Evolutionary conservation across 768 basidiomycete genomes (phyloP).

Genomic region (Auricularia cornea): DNA sequence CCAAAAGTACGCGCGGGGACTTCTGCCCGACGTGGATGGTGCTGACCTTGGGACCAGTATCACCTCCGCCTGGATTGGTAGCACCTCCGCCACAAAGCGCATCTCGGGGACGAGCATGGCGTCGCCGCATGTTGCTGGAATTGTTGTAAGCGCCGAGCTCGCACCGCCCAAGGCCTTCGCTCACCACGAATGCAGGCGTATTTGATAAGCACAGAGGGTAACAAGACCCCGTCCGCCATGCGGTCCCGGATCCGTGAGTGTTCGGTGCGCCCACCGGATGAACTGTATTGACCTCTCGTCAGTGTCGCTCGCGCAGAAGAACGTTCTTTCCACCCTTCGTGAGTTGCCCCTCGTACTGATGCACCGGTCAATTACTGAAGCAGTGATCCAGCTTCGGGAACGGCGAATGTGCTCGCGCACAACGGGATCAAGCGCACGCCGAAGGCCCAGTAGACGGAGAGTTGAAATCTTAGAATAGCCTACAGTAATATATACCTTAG

Average conservation of each 20-base stretch:
- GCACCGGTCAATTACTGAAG: too few species aligned
- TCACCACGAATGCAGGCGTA: not conserved
- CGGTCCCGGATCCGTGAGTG: not conserved
- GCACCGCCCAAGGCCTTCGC: not conserved
- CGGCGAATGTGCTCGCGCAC: not conserved
- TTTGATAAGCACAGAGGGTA: not conserved
- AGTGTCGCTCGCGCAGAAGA: not conserved
- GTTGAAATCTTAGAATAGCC: too few species aligned
- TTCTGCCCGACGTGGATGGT: constrained; percentile 33
- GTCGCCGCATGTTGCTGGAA: not conserved
- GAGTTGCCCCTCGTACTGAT: too few species aligned
- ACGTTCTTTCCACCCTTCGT: too few species aligned
- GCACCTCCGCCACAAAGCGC: constrained; percentile 23
- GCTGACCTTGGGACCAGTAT: constrained; percentile 7
- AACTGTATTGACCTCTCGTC: too few species aligned
- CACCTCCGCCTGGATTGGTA: constrained; percentile 15
- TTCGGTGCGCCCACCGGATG: not conserved
- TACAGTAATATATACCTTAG: too few species aligned
- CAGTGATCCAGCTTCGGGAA: not conserved
- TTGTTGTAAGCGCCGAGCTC: not conserved
- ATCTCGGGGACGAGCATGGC: constrained; percentile 30
- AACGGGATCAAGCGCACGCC: not conserved
- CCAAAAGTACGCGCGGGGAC: constrained; percentile 16
- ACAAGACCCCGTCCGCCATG: not conserved
- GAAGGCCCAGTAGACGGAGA: too few species aligned